Conservation (phyloP, 495 filamentous ascomycete genomes). For the Podospora australis region DNA sequence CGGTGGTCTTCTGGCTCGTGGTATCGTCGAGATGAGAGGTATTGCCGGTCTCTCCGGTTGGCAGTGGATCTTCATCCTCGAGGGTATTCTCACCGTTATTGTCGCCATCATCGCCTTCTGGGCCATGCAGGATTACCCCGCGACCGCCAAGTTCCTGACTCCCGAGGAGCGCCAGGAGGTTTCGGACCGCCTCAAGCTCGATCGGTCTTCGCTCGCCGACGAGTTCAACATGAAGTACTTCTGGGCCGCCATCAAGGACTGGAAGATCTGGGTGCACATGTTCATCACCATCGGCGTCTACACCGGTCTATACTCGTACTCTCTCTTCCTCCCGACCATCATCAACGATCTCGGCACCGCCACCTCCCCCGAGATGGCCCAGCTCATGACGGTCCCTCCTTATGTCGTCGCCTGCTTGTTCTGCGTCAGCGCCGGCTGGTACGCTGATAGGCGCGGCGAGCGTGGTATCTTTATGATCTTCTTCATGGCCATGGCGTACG, state of each 20-base stretch:
- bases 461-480: conserved; percentile 55
- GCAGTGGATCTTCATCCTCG: conserved; percentile 72
- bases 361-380: conserved; percentile 46
- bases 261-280: conserved; percentile 65
- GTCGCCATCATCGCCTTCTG: conserved; percentile 52
- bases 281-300: conserved; percentile 44
- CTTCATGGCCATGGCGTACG: conserved; percentile 35
- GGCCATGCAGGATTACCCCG: conserved; percentile 74
- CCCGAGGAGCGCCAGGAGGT: conserved; percentile 62
- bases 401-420: conserved; percentile 45
- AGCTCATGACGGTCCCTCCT: conserved; percentile 57
- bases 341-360: conserved; percentile 49
- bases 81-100: conserved; percentile 62
- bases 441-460: conserved; percentile 46
- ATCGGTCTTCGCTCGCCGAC: conserved; percentile 71
- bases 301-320: conserved; percentile 59
- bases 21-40: conserved; percentile 60
- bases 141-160: conserved; percentile 65
- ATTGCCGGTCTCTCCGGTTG: conserved; percentile 59
- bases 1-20: conserved; percentile 66
- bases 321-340: conserved; percentile 62
- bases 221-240: conserved; percentile 67
- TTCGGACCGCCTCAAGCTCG: conserved; percentile 55
- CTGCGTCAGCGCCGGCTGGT: conserved; percentile 46
- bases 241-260: conserved; percentile 65